Evolutionary conservation across 1,284 basidiomycete species (phyloP).

Genomic region (Rhodotorula sp.): DNA sequence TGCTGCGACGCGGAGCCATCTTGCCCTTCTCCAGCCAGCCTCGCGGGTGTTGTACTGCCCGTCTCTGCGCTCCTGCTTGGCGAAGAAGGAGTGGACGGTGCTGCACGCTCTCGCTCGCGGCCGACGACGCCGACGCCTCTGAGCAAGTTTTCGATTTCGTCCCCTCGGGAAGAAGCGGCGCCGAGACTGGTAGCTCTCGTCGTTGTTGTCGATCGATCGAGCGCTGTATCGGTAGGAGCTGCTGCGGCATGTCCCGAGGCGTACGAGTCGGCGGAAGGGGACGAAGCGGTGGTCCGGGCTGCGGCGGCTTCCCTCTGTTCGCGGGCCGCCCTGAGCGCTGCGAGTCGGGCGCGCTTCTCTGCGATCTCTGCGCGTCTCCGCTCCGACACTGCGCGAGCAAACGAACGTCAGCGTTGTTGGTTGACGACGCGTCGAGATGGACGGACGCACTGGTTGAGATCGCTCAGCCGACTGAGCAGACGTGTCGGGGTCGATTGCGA

Average conservation of each 20-base stretch:
- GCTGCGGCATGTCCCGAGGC: background rate
- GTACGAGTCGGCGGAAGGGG: slow-evolving; percentile 8
- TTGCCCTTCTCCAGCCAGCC: background rate
- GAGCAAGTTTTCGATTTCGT: slow-evolving; percentile 40
- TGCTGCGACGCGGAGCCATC: background rate
- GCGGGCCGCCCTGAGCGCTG: slow-evolving; percentile 71
- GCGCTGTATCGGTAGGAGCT: background rate
- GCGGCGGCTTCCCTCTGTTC: slow-evolving; percentile 61
- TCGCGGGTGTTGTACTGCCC: background rate
- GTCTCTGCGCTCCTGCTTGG: background rate
- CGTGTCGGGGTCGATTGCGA: background rate
- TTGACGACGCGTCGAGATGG: background rate
- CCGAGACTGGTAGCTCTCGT: slow-evolving; percentile 22
- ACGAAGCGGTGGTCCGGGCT: slow-evolving; percentile 5
- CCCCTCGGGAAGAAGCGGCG: slow-evolving; percentile 24
- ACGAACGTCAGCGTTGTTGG: background rate
- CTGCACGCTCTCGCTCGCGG: background rate
- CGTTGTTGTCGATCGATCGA: slow-evolving; percentile 2
- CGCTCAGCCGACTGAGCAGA: background rate
- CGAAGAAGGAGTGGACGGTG: background rate
- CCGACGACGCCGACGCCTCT: slow-evolving; percentile 26
- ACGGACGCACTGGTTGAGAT: background rate
- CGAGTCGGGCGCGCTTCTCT: slow-evolving; percentile 83
- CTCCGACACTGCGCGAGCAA: slow-evolving; percentile 7
- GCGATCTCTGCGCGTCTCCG: slow-evolving; percentile 65